Evolutionary conservation across 2,329 filamentous ascomycete genomes (phyloP), one percentile per base, ranked within the genome.

Genomic region (Penicillium sp.): DNA sequence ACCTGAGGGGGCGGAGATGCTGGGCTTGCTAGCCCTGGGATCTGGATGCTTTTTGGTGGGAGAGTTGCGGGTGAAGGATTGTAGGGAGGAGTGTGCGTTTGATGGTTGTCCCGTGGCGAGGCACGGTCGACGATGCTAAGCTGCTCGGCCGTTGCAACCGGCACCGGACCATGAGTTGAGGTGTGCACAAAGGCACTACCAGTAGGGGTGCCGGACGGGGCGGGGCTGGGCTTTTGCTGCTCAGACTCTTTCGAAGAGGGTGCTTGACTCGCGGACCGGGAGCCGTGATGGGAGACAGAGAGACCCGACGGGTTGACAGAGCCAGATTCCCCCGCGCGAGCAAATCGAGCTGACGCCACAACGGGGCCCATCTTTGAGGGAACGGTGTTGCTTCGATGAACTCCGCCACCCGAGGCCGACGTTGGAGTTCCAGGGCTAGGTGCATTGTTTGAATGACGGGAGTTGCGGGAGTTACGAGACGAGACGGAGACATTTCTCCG

Each of bases 401-500:
- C 81, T 46, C 86, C 84, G 43, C 80, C 79, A 35, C 77, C 76
- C 58, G 85, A 81, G 41, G 77, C 80, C 47, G 86, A 81, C 1
- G 83, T 83, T 0, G 88, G 83, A 31, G 77, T 74, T 54, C 82
- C 85, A 0, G 92, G 91, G 54, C 87, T 91, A 7, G 88, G 86
- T 27, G 85, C 83, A 58, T 85, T 89, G 60, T 86, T 87, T 24
- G 92, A 93, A 60, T 88, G 83, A 59, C 88, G 85, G 4, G 93
- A 93, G 60, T 88, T 83, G 59, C 89, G 86, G 5, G 93, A 96
- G 65, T 91, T 87, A 66, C 88, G 87, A n/a, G 95, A 98, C 4
- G 93, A 96, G 0, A 92, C 91, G 3, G 95, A 98, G 52, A 94
- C 90, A 70, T 97, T 97, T 63, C 95, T 86, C 62, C 94, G 86